A percentile compares a stretch with the other conserved stretches of the same genome.
Evolutionary conservation across 176 grass and related monocot genomes (phyloP).

Genomic region (Bothriochloa decipiens): DNA sequence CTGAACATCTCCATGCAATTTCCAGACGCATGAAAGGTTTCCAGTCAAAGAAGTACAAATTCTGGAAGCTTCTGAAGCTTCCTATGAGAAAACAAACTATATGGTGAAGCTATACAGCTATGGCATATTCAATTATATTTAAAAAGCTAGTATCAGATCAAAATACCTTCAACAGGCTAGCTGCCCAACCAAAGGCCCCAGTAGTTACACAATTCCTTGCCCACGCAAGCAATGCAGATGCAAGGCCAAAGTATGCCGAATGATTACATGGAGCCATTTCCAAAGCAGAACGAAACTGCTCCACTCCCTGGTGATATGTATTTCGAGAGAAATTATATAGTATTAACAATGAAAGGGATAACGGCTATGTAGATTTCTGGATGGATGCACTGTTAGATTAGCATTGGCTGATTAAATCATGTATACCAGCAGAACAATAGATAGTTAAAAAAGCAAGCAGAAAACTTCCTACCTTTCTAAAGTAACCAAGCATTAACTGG

Average conservation of each 20-base stretch:
- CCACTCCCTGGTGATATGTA: conserved; percentile 66
- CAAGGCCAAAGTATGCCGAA: conserved; percentile 84
- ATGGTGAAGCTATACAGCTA: not conserved
- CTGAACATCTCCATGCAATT: conserved; percentile 85
- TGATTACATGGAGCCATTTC: conserved; percentile 79
- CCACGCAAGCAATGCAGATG: conserved; percentile 85
- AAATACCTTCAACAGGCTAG: conserved; percentile 84
- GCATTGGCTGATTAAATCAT: conserved; percentile 24
- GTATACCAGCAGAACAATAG: conserved; percentile 24
- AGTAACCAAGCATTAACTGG: conserved; percentile 89
- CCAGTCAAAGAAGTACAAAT: conserved; percentile 65
- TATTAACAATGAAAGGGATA: conserved; percentile 18
- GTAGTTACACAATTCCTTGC: conserved; percentile 70
- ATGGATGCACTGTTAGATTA: not conserved
- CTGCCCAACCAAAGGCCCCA: conserved; percentile 85
- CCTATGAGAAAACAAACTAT: conserved; percentile 52
- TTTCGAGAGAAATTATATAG: conserved; percentile 32
- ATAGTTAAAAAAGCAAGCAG: conserved; percentile 9
- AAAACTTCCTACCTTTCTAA: conserved; percentile 78
- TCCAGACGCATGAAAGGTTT: conserved; percentile 89
- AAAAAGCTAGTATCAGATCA: conserved; percentile 37
- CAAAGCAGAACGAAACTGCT: conserved; percentile 78
- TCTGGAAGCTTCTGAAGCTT: conserved; percentile 79
- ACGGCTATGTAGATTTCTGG: conserved; percentile 13
- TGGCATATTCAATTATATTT: conserved; percentile 14